A percentile compares a stretch with the other conserved stretches of the same genome.
phyloP scores from a whole-genome alignment of 352 stramenopile genomes.

The Phytophthora ramorum region DNA sequence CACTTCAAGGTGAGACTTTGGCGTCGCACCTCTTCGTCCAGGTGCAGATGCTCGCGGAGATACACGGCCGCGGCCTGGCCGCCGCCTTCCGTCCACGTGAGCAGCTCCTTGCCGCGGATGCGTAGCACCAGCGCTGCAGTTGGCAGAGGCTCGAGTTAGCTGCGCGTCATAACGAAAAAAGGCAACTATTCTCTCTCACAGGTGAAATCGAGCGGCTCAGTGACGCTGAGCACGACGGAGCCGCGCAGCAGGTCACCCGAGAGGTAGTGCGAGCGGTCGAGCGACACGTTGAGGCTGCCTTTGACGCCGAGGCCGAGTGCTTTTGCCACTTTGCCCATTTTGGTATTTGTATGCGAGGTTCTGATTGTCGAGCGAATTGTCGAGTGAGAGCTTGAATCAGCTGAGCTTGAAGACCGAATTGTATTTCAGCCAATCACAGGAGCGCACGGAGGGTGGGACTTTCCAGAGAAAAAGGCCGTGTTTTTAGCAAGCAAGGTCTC shows the following conservation, averaged over 20 bases:
- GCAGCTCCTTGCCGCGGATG: conserved; percentile 38
- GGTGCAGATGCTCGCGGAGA: conserved; percentile 30
- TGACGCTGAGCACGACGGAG: conserved; percentile 34
- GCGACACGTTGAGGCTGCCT: conserved; percentile 31
- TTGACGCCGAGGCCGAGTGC: conserved; percentile 37
- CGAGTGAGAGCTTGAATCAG: conserved; percentile 24
- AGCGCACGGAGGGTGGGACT: conserved; percentile 19
- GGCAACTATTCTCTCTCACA: conserved; percentile 18
- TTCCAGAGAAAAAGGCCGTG: conserved; percentile 11
- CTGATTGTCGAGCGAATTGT: conserved; percentile 25
- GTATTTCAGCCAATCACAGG: conserved; percentile 17
- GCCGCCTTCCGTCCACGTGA: conserved; percentile 45
- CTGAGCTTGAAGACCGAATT: background rate
- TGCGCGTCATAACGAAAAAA: background rate
- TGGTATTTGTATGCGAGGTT: background rate
- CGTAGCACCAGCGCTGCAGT: conserved; percentile 33
- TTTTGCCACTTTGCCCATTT: conserved; percentile 41
- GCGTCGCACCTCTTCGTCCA: conserved; percentile 36
- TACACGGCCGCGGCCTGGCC: conserved; percentile 39
- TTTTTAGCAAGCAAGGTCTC: no score
- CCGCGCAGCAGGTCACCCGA: conserved; percentile 38
- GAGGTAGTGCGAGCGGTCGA: conserved; percentile 36
- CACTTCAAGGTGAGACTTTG: conserved; percentile 5
- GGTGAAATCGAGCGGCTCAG: conserved; percentile 40
- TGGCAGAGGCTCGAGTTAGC: conserved; percentile 2